Conservation (phyloP, 2,329 filamentous ascomycete genomes). For the Phialocephala subalpina region DNA sequence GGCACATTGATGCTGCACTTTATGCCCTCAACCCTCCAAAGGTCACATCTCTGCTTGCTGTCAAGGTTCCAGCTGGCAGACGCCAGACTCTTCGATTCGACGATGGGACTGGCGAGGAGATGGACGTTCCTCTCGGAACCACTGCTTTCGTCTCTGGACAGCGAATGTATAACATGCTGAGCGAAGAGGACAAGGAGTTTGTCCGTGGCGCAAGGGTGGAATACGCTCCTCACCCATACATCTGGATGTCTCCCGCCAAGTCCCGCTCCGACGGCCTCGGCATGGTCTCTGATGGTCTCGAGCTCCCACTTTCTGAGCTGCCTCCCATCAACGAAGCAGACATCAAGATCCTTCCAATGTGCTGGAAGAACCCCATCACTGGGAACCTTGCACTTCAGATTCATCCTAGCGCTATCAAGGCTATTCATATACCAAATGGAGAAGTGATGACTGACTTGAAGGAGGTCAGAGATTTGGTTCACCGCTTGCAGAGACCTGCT, state of each 20-base stretch:
- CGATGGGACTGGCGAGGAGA: slow-evolving; percentile 70
- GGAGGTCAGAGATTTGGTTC: slow-evolving; percentile 73
- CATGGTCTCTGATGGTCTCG: slow-evolving; percentile 70
- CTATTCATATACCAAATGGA: slow-evolving; percentile 72
- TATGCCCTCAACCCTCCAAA: slow-evolving; percentile 79
- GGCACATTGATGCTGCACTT: slow-evolving; percentile 83
- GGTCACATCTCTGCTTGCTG: slow-evolving; percentile 76
- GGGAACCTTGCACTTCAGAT: slow-evolving; percentile 75
- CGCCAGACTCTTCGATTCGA: slow-evolving; percentile 76
- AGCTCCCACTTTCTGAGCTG: slow-evolving; percentile 65
- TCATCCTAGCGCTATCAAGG: slow-evolving; percentile 75
- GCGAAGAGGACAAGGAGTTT: slow-evolving; percentile 71
- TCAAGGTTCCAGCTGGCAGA: slow-evolving; percentile 73
- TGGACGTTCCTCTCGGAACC: slow-evolving; percentile 76
- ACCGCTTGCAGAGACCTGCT: slow-evolving; percentile 74
- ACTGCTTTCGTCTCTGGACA: slow-evolving; percentile 79
- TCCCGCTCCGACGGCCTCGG: slow-evolving; percentile 75
- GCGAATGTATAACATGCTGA: slow-evolving; percentile 73
- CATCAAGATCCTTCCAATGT: slow-evolving; percentile 78
- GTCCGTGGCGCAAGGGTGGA: slow-evolving; percentile 72
- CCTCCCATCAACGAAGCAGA: slow-evolving; percentile 71
- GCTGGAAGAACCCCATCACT: slow-evolving; percentile 79
- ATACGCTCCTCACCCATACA: slow-evolving; percentile 81
- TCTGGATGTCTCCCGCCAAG: slow-evolving; percentile 79
- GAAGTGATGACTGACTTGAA: slow-evolving; percentile 73